phyloP scores from a whole-genome alignment of 805 yeast genomes.

The Lipomyces spencermartinsiae region DNA sequence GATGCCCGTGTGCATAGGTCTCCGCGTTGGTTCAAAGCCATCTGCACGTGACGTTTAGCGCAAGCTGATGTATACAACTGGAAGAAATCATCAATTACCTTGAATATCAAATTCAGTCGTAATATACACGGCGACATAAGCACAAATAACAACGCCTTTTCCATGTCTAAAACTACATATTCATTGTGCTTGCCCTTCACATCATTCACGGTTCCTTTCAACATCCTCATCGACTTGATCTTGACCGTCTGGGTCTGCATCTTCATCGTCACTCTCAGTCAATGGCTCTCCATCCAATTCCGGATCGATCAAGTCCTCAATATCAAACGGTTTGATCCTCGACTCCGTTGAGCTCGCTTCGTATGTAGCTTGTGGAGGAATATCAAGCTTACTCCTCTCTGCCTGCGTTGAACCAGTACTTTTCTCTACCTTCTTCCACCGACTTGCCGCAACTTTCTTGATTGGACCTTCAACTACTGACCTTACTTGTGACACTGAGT shows the following conservation, averaged over 20 bases:
- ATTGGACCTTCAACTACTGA: background rate
- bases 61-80: no score
- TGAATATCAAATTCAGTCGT: background rate
- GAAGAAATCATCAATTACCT: no score
- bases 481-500: background rate
- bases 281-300: conserved; percentile 38
- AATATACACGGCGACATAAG: background rate
- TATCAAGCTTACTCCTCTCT: background rate
- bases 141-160: background rate
- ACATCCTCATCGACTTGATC: background rate
- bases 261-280: conserved; percentile 32
- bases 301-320: conserved; percentile 29
- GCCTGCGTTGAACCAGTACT: background rate
- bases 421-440: conserved; percentile 32
- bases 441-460: background rate
- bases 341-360: background rate
- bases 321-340: background rate
- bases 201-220: background rate
- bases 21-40: background rate
- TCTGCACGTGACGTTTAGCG: background rate
- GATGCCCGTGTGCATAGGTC: background rate
- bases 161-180: background rate
- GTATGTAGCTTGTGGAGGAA: background rate
- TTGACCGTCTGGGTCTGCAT: background rate
- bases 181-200: background rate